These are phyloP conservation scores for Diaporthe sp. DNA, from an alignment of 2,329 filamentous ascomycete genomes.

Conservation along the genomic window DNA sequence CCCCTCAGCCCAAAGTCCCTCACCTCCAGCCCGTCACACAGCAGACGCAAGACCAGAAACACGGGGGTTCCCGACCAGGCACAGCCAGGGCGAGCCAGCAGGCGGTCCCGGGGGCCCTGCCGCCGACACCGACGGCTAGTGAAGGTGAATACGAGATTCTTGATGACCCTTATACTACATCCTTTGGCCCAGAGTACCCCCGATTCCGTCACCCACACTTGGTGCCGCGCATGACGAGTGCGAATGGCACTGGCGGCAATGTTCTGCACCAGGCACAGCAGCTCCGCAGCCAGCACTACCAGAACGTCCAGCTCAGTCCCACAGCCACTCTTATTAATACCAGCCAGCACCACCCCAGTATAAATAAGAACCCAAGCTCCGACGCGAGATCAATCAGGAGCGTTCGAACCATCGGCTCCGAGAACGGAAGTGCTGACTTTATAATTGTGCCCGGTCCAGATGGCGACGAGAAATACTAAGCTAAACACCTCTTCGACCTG, in stretches of 20 bases:
- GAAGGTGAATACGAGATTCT: conserved; percentile 71
- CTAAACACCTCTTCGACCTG: not conserved
- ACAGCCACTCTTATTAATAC: conserved; percentile 46
- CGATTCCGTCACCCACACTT: conserved; percentile 41
- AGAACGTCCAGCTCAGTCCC: conserved; percentile 38
- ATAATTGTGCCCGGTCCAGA: conserved; percentile 57
- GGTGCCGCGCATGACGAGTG: conserved; percentile 41
- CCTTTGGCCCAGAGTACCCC: conserved; percentile 42
- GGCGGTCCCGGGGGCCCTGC: conserved; percentile 70
- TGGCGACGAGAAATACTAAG: conserved; percentile 51
- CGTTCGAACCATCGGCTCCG: conserved; percentile 46
- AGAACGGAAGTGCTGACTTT: conserved; percentile 58
- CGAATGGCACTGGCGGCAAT: conserved; percentile 22
- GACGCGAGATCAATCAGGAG: conserved; percentile 42
- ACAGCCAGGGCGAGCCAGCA: conserved; percentile 65
- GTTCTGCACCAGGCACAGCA: conserved; percentile 39
- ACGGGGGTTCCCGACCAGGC: conserved; percentile 66
- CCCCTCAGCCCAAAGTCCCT: conserved; percentile 49
- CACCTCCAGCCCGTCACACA: conserved; percentile 48
- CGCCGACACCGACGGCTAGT: conserved; percentile 72
- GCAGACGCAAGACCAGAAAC: conserved; percentile 46
- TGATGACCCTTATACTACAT: conserved; percentile 42
- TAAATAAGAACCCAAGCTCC: conserved; percentile 42
- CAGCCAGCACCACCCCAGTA: conserved; percentile 44
- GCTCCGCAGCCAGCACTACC: conserved; percentile 41